Conservation (phyloP, 768 basidiomycete genomes). For the Auricularia heimuer region DNA sequence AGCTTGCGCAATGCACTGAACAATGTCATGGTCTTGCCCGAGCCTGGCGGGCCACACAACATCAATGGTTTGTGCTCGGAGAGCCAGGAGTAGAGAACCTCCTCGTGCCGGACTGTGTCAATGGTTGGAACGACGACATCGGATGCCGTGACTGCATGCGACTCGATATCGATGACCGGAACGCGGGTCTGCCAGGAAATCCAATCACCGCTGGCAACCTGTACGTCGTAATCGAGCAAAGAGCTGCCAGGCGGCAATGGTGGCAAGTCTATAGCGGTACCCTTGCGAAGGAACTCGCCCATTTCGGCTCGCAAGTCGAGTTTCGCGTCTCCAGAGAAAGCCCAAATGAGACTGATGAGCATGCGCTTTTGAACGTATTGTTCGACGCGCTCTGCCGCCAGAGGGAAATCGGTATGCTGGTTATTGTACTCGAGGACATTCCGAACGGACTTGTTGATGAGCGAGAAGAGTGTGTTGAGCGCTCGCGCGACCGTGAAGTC, state of each 20-base stretch:
- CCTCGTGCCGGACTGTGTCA: conserved; percentile 97
- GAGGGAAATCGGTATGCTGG: conserved; percentile 91
- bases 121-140: conserved; percentile 97
- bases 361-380: conserved; percentile 86
- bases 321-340: conserved; percentile 94
- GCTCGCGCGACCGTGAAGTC: conserved; percentile 90
- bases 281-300: conserved; percentile 76
- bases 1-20: conserved; percentile 96
- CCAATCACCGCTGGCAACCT: conserved; percentile 81
- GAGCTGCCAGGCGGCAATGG: conserved; percentile 64
- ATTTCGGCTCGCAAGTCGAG: conserved; percentile 80
- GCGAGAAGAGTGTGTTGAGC: conserved; percentile 91
- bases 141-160: conserved; percentile 89
- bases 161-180: conserved; percentile 92
- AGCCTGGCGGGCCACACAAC: conserved; percentile 98
- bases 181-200: conserved; percentile 84
- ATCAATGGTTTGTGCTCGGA: conserved; percentile 98
- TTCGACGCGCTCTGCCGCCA: conserved; percentile 73
- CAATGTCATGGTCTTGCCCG: conserved; percentile 98
- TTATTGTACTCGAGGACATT: conserved; percentile 91
- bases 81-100: conserved; percentile 96
- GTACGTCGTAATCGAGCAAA: conserved; percentile 91
- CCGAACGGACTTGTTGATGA: conserved; percentile 91
- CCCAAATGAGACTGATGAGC: conserved; percentile 91
- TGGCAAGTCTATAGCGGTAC: conserved; percentile 86